phyloP scores from a whole-genome alignment of 768 basidiomycete genomes.

The Chiua virens region DNA sequence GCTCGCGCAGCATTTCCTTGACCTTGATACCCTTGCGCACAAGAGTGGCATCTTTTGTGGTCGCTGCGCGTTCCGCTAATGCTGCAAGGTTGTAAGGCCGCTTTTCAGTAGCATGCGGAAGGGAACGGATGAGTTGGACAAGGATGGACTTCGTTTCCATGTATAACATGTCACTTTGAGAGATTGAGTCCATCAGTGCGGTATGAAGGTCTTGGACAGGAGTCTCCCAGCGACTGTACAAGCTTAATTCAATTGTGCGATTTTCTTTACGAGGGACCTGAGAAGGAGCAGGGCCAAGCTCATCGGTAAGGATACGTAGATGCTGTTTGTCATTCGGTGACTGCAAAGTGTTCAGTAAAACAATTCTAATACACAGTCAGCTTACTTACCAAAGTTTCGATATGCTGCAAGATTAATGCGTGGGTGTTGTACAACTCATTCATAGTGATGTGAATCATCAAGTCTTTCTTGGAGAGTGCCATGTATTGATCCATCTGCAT shows the following conservation, averaged over 20 bases:
- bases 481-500: constrained; percentile 98
- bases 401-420: constrained; percentile 90
- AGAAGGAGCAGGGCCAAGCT: constrained; percentile 88
- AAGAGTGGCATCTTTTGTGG: constrained; percentile 93
- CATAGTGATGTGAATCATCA: constrained; percentile 96
- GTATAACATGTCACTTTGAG: constrained; percentile 97
- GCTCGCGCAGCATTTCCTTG: constrained; percentile 96
- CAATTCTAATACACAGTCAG: not conserved
- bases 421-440: constrained; percentile 99
- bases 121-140: constrained; percentile 93
- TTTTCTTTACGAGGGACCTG: constrained; percentile 99
- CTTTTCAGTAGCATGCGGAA: constrained; percentile 81
- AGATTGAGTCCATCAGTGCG: constrained; percentile 95
- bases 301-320: constrained; percentile 93
- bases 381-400: constrained; percentile 81
- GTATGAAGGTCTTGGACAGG: constrained; percentile 97
- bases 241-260: constrained; percentile 82
- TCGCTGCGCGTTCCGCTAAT: constrained; percentile 93
- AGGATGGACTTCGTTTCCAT: constrained; percentile 99
- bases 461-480: constrained; percentile 98
- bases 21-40: constrained; percentile 99
- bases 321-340: constrained; percentile 98
- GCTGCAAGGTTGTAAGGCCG: constrained; percentile 85
- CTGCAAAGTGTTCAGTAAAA: constrained; percentile 39
- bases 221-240: constrained; percentile 99